phyloP scores from a whole-genome alignment of 495 filamentous ascomycete genomes.

The Penicillium roqueforti region DNA sequence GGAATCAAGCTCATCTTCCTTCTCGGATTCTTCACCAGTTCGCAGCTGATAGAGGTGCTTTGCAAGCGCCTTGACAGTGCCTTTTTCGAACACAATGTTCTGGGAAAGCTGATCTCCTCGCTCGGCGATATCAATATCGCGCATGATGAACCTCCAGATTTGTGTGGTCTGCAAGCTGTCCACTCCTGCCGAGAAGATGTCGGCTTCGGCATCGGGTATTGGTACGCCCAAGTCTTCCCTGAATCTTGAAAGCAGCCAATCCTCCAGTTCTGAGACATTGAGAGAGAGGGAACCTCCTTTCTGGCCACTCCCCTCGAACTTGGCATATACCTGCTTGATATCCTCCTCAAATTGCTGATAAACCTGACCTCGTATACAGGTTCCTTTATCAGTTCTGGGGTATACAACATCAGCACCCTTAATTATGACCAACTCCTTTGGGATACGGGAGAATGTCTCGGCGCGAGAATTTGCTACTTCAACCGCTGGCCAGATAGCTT shows the following conservation, averaged over 20 bases:
- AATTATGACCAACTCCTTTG: constrained; percentile 48
- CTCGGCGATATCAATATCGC: constrained; percentile 28
- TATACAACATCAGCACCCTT: constrained; percentile 44
- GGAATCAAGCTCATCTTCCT: constrained; percentile 26
- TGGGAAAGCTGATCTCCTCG: constrained; percentile 32
- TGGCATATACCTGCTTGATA: constrained; percentile 46
- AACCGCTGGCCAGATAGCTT: constrained; percentile 50
- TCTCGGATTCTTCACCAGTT: constrained; percentile 19
- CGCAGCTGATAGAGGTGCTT: constrained; percentile 24
- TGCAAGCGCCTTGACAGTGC: constrained; percentile 35
- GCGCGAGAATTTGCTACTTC: constrained; percentile 44
- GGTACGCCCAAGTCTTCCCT: constrained; percentile 21
- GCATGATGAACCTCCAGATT: constrained; percentile 40
- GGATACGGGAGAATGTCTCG: constrained; percentile 51
- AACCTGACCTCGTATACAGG: constrained; percentile 51
- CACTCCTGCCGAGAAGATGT: constrained; percentile 53
- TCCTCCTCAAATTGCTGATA: constrained; percentile 47
- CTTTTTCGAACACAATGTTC: constrained; percentile 47
- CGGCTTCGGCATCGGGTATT: constrained; percentile 30
- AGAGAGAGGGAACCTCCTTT: constrained; percentile 19
- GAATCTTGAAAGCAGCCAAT: constrained; percentile 26
- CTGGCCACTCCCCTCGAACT: constrained; percentile 22
- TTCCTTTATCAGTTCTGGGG: constrained; percentile 53
- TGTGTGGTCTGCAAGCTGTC: constrained; percentile 52
- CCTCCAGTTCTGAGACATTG: constrained; percentile 20